phyloP scores from a whole-genome alignment of 2,329 filamentous ascomycete genomes.

The Aspergillus viridinutans region DNA sequence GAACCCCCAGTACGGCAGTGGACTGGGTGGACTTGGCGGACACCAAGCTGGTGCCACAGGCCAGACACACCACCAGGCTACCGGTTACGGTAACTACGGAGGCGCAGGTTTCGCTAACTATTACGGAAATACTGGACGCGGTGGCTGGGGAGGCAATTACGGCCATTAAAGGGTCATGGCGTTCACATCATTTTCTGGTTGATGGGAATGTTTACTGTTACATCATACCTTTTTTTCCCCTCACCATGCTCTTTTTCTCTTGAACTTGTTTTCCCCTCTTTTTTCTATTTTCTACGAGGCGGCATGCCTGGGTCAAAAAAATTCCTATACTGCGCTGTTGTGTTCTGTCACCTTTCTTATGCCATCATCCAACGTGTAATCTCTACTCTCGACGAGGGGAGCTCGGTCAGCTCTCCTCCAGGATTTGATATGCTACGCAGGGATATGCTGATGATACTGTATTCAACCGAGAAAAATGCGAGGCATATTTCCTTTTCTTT shows the following conservation, averaged over 20 bases:
- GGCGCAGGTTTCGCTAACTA: conserved; percentile 41
- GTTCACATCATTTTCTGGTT: conserved; percentile 20
- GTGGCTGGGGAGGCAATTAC: conserved; percentile 47
- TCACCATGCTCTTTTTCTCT: background rate
- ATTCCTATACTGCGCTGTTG: conserved; percentile 17
- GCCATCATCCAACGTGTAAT: conserved; percentile 37
- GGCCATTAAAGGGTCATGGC: conserved; percentile 37
- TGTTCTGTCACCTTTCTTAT: conserved; percentile 10
- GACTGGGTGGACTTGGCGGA: conserved; percentile 38
- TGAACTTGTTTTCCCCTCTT: conserved; percentile 3
- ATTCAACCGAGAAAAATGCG: conserved; percentile 33
- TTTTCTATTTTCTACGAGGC: conserved; percentile 10
- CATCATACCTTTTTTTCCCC: conserved; percentile 3
- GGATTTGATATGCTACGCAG: conserved; percentile 19
- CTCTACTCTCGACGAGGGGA: conserved; percentile 36
- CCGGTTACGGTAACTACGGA: conserved; percentile 41
- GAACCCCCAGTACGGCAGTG: conserved; percentile 52
- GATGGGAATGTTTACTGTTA: conserved; percentile 18
- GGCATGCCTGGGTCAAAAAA: conserved; percentile 4
- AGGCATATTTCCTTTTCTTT: conserved; percentile 15
- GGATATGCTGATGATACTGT: conserved; percentile 32
- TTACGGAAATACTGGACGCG: conserved; percentile 41
- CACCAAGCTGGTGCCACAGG: conserved; percentile 38
- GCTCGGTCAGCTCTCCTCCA: conserved; percentile 33
- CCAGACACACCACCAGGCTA: conserved; percentile 39